These are phyloP conservation scores for Phytopythium ostracodes DNA, from an alignment of 352 stramenopile species.

Conservation along the genomic window DNA sequence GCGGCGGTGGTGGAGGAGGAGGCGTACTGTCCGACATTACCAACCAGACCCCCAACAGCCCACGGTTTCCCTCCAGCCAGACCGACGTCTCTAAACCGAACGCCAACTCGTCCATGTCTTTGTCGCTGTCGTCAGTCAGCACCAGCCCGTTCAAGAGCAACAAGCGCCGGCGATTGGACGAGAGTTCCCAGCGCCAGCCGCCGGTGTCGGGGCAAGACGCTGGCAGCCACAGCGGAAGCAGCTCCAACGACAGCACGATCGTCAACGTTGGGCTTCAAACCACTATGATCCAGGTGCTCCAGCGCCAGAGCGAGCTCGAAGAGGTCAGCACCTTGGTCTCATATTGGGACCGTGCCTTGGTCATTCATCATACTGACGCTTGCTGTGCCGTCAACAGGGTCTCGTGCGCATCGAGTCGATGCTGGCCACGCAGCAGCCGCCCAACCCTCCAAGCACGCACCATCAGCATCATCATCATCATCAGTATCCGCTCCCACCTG, in stretches of 20 bases:
- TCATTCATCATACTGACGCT: background rate
- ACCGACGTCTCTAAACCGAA: background rate
- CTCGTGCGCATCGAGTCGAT: slow-evolving; percentile 29
- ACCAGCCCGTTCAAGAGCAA: slow-evolving; percentile 20
- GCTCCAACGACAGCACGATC: slow-evolving; percentile 16
- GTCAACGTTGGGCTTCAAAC: slow-evolving; percentile 31
- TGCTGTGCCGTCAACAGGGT: background rate
- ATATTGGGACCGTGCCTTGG: background rate
- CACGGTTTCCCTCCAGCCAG: background rate
- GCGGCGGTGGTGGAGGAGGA: slow-evolving; percentile 7
- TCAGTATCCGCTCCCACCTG: background rate
- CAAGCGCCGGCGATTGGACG: slow-evolving; percentile 26
- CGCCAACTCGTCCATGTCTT: background rate
- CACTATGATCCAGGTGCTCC: slow-evolving; percentile 26
- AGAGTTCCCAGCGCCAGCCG: slow-evolving; percentile 11
- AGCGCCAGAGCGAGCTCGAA: slow-evolving; percentile 30
- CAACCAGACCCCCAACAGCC: slow-evolving; percentile 31
- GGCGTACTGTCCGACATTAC: slow-evolving; percentile 57
- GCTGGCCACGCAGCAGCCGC: slow-evolving; percentile 23
- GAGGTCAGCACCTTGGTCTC: slow-evolving; percentile 5
- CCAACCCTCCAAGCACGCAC: background rate
- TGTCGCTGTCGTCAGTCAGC: slow-evolving; percentile 2
- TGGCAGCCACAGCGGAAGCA: slow-evolving; percentile 13
- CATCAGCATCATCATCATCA: background rate
- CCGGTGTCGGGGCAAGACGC: slow-evolving; percentile 10